Evolutionary conservation across 805 yeast genomes (phyloP), one percentile per base, ranked within the genome.

Genomic region (Candida odintsovae): DNA sequence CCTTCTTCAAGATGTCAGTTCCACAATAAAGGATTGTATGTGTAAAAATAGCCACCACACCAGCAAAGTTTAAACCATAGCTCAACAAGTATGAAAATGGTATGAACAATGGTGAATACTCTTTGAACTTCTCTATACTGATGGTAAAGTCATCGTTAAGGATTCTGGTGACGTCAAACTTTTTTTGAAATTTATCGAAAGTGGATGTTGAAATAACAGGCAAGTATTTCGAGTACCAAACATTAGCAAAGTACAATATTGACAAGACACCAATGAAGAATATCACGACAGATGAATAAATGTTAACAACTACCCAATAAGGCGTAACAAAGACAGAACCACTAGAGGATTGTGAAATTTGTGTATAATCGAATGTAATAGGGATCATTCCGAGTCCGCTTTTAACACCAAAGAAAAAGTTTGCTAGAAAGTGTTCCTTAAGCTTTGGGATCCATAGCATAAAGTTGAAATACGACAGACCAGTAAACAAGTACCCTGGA

Each of bases 301-400:
- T 70, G 54, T 65, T 63, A 29, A 63, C 57, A 42, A 62, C 54
- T 44, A 66, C 66, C 58, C 63, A 66, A 49, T 63, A 65, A 47
- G 82, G 83, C 20, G 82, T 77, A 47, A 75, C 77, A 60, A 80
- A 72, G 2, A 85, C 83, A n/a, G 79, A 73, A 18, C 80, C 80
- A 40, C 75, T 45, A 67, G 69, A 52, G 36, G 66, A 69, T 39
- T 51, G 55, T 3, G 55, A 49, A 25, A 79, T 67, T 57, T 78
- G 82, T 47, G 77, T 76, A 71, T 80, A 78, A 65, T 76, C 82
- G 56, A 75, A 77, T 40, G 79, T 72, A 38, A 77, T 61, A 33
- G 83, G 84, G 44, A 77, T 55, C 45, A 73, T 58, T 29, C 83
- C 85, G 51, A 74, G 61, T 39, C 83, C 86, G 38, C 75, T 67